Evolutionary conservation across 1,284 basidiomycete genomes (phyloP).

Genomic region (Phaffia rhodozyma): DNA sequence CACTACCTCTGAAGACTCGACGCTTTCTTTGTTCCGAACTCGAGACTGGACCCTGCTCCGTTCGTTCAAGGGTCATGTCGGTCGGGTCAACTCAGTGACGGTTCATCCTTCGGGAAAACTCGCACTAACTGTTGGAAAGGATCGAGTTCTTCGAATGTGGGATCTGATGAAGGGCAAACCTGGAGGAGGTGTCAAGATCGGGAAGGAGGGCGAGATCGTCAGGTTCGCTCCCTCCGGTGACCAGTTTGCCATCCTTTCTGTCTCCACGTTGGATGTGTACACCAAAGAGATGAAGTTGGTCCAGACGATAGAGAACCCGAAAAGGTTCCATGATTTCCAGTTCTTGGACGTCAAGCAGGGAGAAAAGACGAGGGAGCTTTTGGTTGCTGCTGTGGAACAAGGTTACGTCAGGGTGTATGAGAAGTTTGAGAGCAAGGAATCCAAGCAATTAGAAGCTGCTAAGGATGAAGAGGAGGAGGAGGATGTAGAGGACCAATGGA

Average conservation of each 20-base stretch:
- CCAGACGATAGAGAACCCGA: constrained; percentile 57
- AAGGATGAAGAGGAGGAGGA: constrained; percentile 24
- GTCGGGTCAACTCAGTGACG: constrained; percentile 74
- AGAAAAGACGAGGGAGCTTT: constrained; percentile 42
- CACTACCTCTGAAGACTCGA: constrained; percentile 80
- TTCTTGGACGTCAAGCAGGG: constrained; percentile 50
- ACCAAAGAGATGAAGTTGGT: constrained; percentile 61
- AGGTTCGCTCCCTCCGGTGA: constrained; percentile 66
- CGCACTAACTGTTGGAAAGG: constrained; percentile 79
- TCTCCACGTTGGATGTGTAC: constrained; percentile 66
- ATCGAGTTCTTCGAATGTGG: constrained; percentile 90
- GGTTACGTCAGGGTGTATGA: constrained; percentile 65
- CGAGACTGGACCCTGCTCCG: constrained; percentile 88
- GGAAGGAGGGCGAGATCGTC: constrained; percentile 77
- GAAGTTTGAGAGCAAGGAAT: constrained; percentile 23
- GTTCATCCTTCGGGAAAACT: constrained; percentile 88
- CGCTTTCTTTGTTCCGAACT: constrained; percentile 76
- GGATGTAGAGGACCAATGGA: constrained; percentile 23
- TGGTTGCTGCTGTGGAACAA: constrained; percentile 75
- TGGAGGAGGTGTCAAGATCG: constrained; percentile 73
- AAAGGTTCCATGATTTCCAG: constrained; percentile 63
- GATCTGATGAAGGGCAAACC: constrained; percentile 91
- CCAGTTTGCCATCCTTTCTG: constrained; percentile 65
- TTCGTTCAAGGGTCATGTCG: constrained; percentile 82
- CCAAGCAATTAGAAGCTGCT: neutral